Percentiles rank a stretch among this genome's conserved stretches.
Evolutionary conservation across 345 rosid genomes (phyloP).

Genomic region (Eucalyptus microcorys): DNA sequence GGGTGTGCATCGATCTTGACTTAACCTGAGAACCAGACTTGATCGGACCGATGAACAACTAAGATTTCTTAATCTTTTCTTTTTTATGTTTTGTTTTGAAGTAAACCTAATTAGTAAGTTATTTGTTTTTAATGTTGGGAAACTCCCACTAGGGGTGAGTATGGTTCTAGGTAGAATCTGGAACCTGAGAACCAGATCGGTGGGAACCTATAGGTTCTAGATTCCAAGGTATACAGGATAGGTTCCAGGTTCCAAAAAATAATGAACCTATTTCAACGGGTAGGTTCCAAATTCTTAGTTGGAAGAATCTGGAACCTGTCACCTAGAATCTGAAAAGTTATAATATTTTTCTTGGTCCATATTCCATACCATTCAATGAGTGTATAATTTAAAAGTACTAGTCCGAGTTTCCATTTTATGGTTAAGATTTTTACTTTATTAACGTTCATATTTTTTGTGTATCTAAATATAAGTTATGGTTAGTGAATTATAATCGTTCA

Average conservation of each 20-base stretch:
- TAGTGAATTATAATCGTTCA: too few species aligned
- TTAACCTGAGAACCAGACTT: rapidly evolving
- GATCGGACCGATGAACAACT: rapidly evolving
- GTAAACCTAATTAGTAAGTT: background rate
- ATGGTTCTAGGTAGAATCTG: rapidly evolving
- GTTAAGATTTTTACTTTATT: too few species aligned
- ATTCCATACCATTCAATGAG: too few species aligned
- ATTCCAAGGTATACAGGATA: rapidly evolving
- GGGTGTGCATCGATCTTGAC: rapidly evolving
- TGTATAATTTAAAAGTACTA: too few species aligned
- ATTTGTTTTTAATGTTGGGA: background rate
- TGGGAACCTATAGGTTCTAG: rapidly evolving
- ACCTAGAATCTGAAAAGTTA: too few species aligned
- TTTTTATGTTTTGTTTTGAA: background rate
- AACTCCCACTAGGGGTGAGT: too few species aligned
- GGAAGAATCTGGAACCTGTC: rapidly evolving
- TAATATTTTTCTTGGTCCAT: too few species aligned
- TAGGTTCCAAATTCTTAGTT: rapidly evolving
- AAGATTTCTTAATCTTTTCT: background rate
- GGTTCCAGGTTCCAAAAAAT: too few species aligned
- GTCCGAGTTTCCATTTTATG: too few species aligned
- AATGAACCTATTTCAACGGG: rapidly evolving
- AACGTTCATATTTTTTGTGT: too few species aligned
- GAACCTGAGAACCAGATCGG: rapidly evolving
- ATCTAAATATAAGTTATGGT: too few species aligned